Evolutionary conservation across 2,329 filamentous ascomycete species (phyloP).

Genomic region (Scedosporium dehoogii): DNA sequence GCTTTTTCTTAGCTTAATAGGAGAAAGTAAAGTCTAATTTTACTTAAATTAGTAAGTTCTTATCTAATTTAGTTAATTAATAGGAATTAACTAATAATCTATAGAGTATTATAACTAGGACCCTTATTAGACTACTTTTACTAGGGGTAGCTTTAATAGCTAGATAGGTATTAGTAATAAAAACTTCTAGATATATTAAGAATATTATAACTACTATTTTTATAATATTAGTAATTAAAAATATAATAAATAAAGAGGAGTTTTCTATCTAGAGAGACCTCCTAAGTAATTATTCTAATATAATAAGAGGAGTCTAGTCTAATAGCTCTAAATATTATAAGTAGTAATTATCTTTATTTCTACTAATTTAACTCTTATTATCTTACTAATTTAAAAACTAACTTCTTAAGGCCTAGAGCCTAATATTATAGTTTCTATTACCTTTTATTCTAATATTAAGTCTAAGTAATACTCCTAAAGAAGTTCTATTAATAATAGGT

Average conservation of each 20-base stretch:
- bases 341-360: no score
- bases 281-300: no score
- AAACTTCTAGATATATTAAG: background rate
- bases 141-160: background rate
- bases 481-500: background rate
- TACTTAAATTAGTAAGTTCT: background rate
- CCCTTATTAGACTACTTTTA: background rate
- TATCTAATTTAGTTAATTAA: no score
- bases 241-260: background rate
- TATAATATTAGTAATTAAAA: background rate
- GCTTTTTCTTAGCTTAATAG: background rate
- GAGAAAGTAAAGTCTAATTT: background rate
- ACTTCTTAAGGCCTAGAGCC: background rate
- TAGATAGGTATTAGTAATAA: background rate
- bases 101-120: background rate
- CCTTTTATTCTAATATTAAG: background rate
- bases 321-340: background rate
- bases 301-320: background rate
- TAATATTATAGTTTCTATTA: slow-evolving; percentile 3
- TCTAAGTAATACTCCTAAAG: background rate
- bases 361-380: slow-evolving; percentile 1
- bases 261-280: background rate
- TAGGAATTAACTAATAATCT: background rate
- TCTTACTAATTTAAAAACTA: background rate
- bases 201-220: background rate